Percentiles rank a stretch among this genome's conserved stretches.
These are phyloP conservation scores for Cercospora sp. DNA, from an alignment of 2,329 filamentous ascomycete genomes.

Conservation along the genomic window DNA sequence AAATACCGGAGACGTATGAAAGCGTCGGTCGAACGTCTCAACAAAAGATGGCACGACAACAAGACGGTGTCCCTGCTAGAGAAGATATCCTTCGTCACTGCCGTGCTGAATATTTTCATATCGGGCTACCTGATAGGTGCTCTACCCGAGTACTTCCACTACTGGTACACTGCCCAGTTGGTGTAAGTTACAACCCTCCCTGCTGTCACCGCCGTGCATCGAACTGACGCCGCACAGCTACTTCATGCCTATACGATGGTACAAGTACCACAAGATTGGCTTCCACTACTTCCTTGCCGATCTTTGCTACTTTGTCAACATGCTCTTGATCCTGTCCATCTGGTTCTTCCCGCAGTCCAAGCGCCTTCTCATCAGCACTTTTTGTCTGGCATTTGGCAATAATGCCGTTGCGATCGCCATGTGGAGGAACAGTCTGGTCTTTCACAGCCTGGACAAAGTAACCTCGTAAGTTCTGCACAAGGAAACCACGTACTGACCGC, in stretches of 20 bases:
- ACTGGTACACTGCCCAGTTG: conserved; percentile 68
- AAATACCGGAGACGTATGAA: conserved; percentile 88
- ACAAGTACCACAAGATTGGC: conserved; percentile 84
- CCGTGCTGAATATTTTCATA: conserved; percentile 95
- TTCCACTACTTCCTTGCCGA: conserved; percentile 98
- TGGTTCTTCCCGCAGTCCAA: conserved; percentile 92
- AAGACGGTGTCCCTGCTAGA: conserved; percentile 85
- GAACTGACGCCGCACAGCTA: conserved; percentile 55
- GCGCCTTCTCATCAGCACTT: conserved; percentile 85
- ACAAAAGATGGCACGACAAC: conserved; percentile 82
- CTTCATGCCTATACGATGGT: conserved; percentile 95
- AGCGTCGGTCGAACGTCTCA: conserved; percentile 81
- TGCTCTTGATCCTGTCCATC: conserved; percentile 75
- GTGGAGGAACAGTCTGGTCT: conserved; percentile 98
- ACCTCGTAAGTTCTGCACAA: conserved; percentile 59
- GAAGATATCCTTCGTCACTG: conserved; percentile 94
- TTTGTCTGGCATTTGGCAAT: conserved; percentile 91
- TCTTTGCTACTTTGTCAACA: conserved; percentile 97
- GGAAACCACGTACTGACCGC: conserved; percentile 17
- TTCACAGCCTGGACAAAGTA: conserved; percentile 97
- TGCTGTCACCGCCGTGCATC: not conserved
- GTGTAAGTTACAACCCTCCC: conserved; percentile 26
- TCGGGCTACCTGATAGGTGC: conserved; percentile 91
- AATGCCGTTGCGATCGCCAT: conserved; percentile 97
- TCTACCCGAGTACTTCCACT: conserved; percentile 79